These are phyloP conservation scores for Anthracocystis walkeri DNA, from an alignment of 1,284 basidiomycete species.

Conservation along the genomic window DNA sequence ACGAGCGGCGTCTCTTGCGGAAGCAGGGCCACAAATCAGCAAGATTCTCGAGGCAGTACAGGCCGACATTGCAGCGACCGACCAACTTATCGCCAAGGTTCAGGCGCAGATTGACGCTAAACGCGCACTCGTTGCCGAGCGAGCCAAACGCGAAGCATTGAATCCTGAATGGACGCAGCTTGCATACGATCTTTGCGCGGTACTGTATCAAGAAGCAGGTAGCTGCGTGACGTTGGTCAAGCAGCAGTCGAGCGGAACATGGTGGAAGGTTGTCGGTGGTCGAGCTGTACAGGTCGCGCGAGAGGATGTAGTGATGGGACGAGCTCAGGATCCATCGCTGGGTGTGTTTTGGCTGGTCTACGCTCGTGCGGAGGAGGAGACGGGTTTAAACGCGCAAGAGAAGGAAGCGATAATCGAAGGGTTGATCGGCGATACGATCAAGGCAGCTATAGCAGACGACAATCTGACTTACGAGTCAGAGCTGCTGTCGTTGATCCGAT, in stretches of 20 bases:
- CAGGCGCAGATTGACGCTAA: conserved; percentile 30
- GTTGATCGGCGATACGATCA: conserved; percentile 24
- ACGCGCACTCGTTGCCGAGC: conserved; percentile 19
- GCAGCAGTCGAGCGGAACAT: conserved; percentile 24
- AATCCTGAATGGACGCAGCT: conserved; percentile 47
- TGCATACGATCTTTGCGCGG: conserved; percentile 42
- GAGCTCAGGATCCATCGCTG: conserved; percentile 21
- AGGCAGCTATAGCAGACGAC: conserved; percentile 40
- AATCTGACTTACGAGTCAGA: conserved; percentile 51
- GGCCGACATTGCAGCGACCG: conserved; percentile 28
- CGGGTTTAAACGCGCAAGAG: conserved; percentile 1
- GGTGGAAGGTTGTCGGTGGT: conserved; percentile 37
- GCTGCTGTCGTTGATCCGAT: conserved; percentile 44
- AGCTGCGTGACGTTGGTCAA: conserved; percentile 30
- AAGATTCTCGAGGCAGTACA: conserved; percentile 30
- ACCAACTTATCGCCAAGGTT: conserved; percentile 28
- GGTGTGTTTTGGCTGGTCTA: conserved; percentile 48
- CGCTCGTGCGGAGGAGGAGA: conserved; percentile 12
- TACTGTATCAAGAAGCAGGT: conserved; percentile 32
- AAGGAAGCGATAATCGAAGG: neutral
- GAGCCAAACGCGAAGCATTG: conserved; percentile 32
- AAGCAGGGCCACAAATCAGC: conserved; percentile 35
- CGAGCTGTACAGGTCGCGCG: conserved; percentile 7
- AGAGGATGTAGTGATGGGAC: conserved; percentile 40
- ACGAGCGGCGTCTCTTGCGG: conserved; percentile 21